Conservation (phyloP, 2,329 filamentous ascomycete genomes). For the Colletotrichum eremochloae region DNA sequence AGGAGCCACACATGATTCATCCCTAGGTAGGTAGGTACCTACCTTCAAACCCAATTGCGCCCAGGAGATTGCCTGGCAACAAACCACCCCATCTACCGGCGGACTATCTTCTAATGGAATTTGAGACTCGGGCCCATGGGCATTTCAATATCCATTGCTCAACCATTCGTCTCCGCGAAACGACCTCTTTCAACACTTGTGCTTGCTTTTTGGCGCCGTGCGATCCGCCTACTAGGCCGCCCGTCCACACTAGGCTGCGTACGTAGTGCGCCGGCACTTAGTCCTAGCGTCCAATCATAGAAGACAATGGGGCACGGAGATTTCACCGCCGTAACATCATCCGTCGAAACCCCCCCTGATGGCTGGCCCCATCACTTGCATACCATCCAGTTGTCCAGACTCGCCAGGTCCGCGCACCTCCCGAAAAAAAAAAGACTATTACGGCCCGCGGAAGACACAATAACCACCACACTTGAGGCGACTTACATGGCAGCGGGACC, state of each 20-base stretch:
- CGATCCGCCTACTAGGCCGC: conserved; percentile 15
- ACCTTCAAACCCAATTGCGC: background rate
- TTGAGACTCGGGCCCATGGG: background rate
- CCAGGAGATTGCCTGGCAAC: background rate
- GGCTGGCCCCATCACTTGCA: conserved; percentile 20
- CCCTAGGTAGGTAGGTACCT: no score
- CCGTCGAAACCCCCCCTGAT: background rate
- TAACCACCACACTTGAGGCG: background rate
- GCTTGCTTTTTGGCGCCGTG: conserved; percentile 18
- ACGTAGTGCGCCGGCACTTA: conserved; percentile 24
- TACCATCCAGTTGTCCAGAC: conserved; percentile 14
- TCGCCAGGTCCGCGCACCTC: conserved; percentile 14
- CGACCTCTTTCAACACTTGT: background rate
- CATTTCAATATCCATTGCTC: background rate
- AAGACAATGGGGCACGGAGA: conserved; percentile 2
- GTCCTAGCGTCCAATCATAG: conserved; percentile 28
- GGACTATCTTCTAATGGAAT: background rate
- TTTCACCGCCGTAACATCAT: conserved; percentile 26
- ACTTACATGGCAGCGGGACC: background rate
- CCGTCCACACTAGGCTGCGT: conserved; percentile 26
- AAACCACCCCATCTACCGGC: background rate
- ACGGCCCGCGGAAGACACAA: background rate
- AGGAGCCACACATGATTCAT: background rate
- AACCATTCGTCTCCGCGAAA: background rate
- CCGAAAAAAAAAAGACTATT: background rate